Conservation (phyloP, 2,329 filamentous ascomycete genomes). For the Hypoxylon sp. region DNA sequence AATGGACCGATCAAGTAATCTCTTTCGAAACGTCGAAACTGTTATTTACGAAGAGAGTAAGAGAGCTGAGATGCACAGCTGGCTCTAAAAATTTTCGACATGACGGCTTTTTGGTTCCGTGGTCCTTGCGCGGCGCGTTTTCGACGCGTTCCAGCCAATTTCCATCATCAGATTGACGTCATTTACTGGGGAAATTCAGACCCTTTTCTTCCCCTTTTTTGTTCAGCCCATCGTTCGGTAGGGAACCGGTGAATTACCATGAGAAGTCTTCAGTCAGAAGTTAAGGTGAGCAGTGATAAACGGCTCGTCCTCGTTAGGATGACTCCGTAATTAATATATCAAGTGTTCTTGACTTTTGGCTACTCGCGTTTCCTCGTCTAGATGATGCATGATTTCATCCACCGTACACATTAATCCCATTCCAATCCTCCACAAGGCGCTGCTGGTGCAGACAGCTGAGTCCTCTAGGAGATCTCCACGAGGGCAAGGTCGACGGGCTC, state of each 20-base stretch:
- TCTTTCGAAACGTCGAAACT: neutral
- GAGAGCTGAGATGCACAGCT: neutral
- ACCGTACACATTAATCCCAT: neutral
- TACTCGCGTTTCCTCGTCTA: slow-evolving; percentile 1
- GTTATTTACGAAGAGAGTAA: neutral
- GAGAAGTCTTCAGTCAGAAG: too few species aligned
- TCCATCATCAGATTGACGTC: neutral
- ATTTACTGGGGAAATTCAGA: neutral
- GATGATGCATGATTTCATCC: neutral
- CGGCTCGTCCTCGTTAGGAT: too few species aligned
- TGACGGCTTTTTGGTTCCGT: neutral
- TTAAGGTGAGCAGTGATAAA: too few species aligned
- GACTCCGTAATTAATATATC: neutral
- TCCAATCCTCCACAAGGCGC: too few species aligned
- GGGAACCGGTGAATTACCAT: too few species aligned
- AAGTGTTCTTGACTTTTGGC: neutral
- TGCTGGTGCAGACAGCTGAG: too few species aligned
- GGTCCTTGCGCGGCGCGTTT: neutral
- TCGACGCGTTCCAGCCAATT: neutral
- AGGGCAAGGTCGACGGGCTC: slow-evolving; percentile 35
- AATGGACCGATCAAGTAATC: neutral
- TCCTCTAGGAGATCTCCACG: slow-evolving; percentile 14
- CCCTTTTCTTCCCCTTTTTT: neutral
- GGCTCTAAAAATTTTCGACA: neutral
- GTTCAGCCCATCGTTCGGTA: too few species aligned